Base-by-base conservation (phyloP, 495 filamentous ascomycete genomes). In the Tuber magnatum region DNA sequence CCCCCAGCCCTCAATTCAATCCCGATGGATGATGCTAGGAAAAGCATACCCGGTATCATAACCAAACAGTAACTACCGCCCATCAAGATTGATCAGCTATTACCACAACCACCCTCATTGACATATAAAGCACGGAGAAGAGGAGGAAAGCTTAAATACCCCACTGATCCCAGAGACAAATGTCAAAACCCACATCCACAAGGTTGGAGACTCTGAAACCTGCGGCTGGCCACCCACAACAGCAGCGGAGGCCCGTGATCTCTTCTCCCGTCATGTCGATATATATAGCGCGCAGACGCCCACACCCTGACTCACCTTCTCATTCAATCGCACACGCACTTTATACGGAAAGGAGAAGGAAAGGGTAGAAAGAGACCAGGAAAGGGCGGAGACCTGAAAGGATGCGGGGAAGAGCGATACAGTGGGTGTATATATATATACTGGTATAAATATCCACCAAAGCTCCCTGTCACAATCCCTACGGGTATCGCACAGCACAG, bases 131-230 rank as follows among this genome's bases (percentile, higher is more conserved):
- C 5, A 65, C 22, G 2, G 28, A 35, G 32, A 18, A 65, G 56
- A 35, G 56, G 4, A 65, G 56, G 32, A 14, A 65, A 35, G 32
- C 14, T 65, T 65, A 35, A 65, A 35, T 65, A 75, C 77, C 77
- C 94, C 94, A 75, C 91, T 92, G 41, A 97, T 92, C 9, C 92
- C 92, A 32, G 94, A 93, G 42, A 91, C 90, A 72, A 93, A 86
- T 2, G 93, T 93, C 42, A 97, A 85, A 9, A 88, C 83, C 91
- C 92, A 95, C 76, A 96, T 78, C 79, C 80, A 82, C 35, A 78
- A 61, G 20, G 76, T 79, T 42, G 77, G 77, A 9, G 72, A 75
- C 39, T 72, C 76, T 18, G 72, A 75, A 14, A 65, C 56, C 28
- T 65, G 56, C 56, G 56, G 6, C 56, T 65, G 28, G n/a, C 32